A percentile compares a stretch with the other conserved stretches of the same genome.
Evolutionary conservation across 2,329 filamentous ascomycete genomes (phyloP).

Genomic region (Penicillium sclerotigenum): DNA sequence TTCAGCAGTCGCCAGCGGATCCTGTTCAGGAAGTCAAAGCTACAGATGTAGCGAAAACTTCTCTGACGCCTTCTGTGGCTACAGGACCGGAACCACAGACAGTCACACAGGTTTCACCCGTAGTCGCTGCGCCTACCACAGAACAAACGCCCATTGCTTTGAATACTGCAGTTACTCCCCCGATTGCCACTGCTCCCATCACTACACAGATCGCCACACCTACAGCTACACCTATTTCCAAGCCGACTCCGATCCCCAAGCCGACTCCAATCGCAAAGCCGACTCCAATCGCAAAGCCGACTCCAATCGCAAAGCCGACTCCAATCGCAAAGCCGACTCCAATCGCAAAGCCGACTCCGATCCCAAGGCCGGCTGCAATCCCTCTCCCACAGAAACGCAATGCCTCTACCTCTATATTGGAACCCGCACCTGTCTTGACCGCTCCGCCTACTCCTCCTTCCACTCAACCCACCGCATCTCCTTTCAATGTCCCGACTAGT

Average conservation of each 20-base stretch:
- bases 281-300: not conserved
- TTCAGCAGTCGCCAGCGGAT: constrained; percentile 30
- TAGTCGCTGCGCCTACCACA: constrained; percentile 21
- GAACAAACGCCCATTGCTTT: constrained; percentile 19
- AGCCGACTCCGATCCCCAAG: not conserved
- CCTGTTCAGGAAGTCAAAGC: constrained; percentile 1
- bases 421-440: constrained; percentile 5
- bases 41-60: constrained; percentile 2
- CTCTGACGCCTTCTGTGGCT: not conserved
- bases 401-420: constrained; percentile 26
- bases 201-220: not conserved
- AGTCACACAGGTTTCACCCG: not conserved
- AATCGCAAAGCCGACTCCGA: not conserved
- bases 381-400: constrained; percentile 28
- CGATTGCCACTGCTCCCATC: constrained; percentile 17
- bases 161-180: constrained; percentile 14
- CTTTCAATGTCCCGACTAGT: constrained; percentile 10
- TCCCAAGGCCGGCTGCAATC: constrained; percentile 21
- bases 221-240: not conserved
- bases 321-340: not conserved
- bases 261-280: not conserved
- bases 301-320: not conserved
- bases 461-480: constrained; percentile 18
- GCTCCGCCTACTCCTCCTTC: constrained; percentile 12
- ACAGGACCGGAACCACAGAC: constrained; percentile 1